Base-by-base conservation (phyloP, 805 yeast species). In the Candida maesae region DNA sequence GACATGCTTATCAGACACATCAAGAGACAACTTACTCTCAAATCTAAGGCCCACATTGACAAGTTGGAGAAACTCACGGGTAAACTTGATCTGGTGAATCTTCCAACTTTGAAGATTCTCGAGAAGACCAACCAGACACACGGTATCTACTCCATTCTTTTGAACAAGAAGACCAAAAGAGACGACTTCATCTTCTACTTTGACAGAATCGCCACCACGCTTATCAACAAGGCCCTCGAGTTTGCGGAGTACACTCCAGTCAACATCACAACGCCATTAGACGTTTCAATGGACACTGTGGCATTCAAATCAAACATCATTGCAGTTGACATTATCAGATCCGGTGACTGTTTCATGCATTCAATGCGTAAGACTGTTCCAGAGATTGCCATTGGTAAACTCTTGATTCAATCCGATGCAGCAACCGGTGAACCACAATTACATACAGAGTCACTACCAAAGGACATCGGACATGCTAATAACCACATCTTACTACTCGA, bases 351-450 rank as follows among this genome's bases (percentile, higher is more conserved):
- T 56, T 90, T 90, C 55, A 81, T 85, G 76, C 76, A 74, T 23
- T 82, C 96, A 0, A 67, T 91, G 29, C 76, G 84, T 45, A 79
- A 79, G 49, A 77, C 90, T 0, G 69, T 88, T 19, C 91, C 96
- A 1, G 87, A 81, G 37, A 79, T 87, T 11, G 73, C 78, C 10
- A 71, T 88, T 26, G 98, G 99, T 0, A 86, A 90, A 56, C 60
- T 91, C 18, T 67, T 91, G 35, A 89, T 91, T 52, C 96, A 89
- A 62, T 81, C 95, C 7, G 96, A 90, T 60, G 71, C 93, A 0
- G 64, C 69, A 17, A 90, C 98, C 0, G 98, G 98, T 8, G 98
- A 91, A 63, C 98, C 99, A 1, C 90, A 84, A 57, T 69, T 93
- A 45, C 96, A 90, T 60, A 78, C 81, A n/a, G 83, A 84, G 49